Evolutionary conservation across 2,329 filamentous ascomycete species (phyloP), one percentile per base, ranked within the genome.

Genomic region (Graphilbum sp.): DNA sequence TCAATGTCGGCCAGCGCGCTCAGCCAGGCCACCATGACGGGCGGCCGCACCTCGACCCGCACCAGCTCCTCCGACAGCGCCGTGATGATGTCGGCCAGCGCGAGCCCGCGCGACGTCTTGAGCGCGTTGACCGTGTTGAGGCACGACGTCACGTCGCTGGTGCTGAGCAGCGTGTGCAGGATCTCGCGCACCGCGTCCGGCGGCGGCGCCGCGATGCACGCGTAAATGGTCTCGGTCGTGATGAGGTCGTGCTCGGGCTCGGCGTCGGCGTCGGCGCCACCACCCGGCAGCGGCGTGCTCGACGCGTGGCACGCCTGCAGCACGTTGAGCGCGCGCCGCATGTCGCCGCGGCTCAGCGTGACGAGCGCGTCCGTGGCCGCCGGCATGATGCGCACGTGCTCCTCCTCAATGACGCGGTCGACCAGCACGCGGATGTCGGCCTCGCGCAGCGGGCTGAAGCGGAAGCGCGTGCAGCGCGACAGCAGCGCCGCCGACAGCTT

Each of bases 231-330:
- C 54, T 94, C 81, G 27, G 82, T 94, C 47, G 95, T 94, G 47
- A 84, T 72, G 42, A 49, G 67, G 23, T 96, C 88, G 31, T 85
- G 71, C 39, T 79, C 66, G 21, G 87, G 74, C 38, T 78, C 69
- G 58, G 71, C 64, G 44, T 79, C 63, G 43, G 66, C 75, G 24
- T 75, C 68, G 3, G 60, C 68, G 48, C 72, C 63, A 50, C 68
- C 73, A 31, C 67, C 57, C 38, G 72, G 69, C 20, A 86, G 61
- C 0, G 80, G 81, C 31, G 76, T 82, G 51, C 85, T 92, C 44
- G 86, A 93, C 25, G 90, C 90, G 55, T 96, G 85, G 48, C 90
- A 98, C 9, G 90, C 90, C 60, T 98, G 90, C 21, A 98, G 66
- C 10, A 98, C 90, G 52, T 98, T 98, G 47, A 98, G 58, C 0